Conservation (phyloP, 2,329 filamentous ascomycete genomes). For the Zymoseptoria crescenta region DNA sequence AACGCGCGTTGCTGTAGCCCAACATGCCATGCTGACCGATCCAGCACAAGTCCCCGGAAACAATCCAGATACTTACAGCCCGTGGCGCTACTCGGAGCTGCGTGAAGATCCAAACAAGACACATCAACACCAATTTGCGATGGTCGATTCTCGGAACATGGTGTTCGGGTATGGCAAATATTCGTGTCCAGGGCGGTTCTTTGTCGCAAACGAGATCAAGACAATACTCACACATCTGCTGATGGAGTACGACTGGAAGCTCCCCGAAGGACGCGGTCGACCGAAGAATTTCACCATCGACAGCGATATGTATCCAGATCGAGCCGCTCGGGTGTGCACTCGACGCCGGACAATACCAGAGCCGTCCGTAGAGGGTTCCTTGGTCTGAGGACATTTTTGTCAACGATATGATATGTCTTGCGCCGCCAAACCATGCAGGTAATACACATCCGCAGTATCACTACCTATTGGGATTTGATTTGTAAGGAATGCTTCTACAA, state of each 20-base stretch:
- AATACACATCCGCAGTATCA: no score
- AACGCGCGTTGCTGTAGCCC: not conserved
- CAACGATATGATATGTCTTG: no score
- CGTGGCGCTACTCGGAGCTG: not conserved
- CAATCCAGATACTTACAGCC: not conserved
- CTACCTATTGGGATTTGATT: no score
- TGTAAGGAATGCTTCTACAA: no score
- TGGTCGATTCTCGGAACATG: conserved; percentile 5
- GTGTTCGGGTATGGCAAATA: conserved; percentile 20
- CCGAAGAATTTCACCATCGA: not conserved
- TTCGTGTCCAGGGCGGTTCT: conserved; percentile 24
- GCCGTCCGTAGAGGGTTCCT: no score
- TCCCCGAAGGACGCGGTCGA: conserved; percentile 6
- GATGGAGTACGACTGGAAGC: conserved; percentile 21
- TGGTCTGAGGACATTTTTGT: no score
- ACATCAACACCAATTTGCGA: not conserved
- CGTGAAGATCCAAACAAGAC: not conserved
- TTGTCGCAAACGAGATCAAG: conserved; percentile 22
- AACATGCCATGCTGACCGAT: not conserved
- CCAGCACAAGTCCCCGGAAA: not conserved
- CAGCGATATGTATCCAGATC: not conserved
- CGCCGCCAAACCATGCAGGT: no score
- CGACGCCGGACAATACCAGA: not conserved
- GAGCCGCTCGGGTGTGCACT: not conserved
- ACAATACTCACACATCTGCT: conserved; percentile 21